A percentile compares a stretch with the other conserved stretches of the same genome.
phyloP scores from a whole-genome alignment of 495 filamentous ascomycete species.

The Patellaria atrata region DNA sequence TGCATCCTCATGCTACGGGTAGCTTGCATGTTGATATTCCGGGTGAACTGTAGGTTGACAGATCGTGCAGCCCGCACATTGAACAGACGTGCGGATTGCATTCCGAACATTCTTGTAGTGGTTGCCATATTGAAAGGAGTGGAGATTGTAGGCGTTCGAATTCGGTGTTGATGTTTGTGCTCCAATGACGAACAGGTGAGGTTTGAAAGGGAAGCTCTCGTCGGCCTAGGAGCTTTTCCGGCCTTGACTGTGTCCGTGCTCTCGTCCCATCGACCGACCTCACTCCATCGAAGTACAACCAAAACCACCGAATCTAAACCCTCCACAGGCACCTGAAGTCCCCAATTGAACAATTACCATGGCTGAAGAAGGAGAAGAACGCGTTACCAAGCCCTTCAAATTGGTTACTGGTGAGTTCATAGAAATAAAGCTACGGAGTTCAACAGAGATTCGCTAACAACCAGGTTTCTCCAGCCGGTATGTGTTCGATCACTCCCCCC shows the following conservation, averaged over 20 bases:
- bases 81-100: too few species aligned
- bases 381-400: conserved; percentile 99
- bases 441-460: too few species aligned
- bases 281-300: conserved; percentile 9
- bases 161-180: too few species aligned
- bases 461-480: conserved; percentile 20
- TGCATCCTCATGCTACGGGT: conserved; percentile 45
- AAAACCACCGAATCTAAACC: conserved; percentile 3
- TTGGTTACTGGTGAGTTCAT: conserved; percentile 84
- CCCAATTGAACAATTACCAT: conserved; percentile 36
- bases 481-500: conserved; percentile 7
- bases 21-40: conserved; percentile 45
- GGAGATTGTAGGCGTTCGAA: conserved; percentile 1
- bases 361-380: conserved; percentile 70
- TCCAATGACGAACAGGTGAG: background rate
- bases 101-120: conserved; percentile 9
- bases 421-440: conserved; percentile 4
- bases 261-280: conserved; percentile 5
- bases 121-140: conserved; percentile 1
- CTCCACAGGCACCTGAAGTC: conserved; percentile 15
- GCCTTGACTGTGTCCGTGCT: background rate
- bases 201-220: background rate
- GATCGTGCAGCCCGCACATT: background rate
- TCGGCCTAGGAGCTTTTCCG: conserved; percentile 3
- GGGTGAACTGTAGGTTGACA: conserved; percentile 2